phyloP scores from a whole-genome alignment of 2,329 filamentous ascomycete species.

The Parastagonospora nodorum region DNA sequence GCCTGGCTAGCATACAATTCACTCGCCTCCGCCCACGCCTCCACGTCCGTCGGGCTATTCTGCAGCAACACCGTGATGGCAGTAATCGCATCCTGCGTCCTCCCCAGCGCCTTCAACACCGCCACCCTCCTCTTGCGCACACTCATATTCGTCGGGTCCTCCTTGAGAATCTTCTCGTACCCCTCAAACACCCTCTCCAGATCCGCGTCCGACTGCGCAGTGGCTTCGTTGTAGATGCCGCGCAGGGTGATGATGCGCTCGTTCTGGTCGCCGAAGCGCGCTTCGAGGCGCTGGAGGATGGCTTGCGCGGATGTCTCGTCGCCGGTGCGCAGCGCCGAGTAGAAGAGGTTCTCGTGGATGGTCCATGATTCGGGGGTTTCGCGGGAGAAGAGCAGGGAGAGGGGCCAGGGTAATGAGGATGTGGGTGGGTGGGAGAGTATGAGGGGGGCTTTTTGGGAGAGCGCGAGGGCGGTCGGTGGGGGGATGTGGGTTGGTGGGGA shows the following conservation, averaged over 20 bases:
- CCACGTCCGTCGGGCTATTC: conserved; percentile 84
- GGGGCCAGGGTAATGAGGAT: conserved; percentile 54
- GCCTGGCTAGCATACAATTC: conserved; percentile 84
- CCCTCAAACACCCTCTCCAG: conserved; percentile 73
- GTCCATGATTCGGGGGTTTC: conserved; percentile 85
- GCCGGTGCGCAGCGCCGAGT: conserved; percentile 81
- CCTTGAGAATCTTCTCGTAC: conserved; percentile 76
- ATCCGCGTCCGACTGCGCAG: conserved; percentile 67
- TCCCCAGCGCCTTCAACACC: conserved; percentile 75
- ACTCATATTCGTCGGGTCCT: conserved; percentile 80
- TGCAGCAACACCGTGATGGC: conserved; percentile 78
- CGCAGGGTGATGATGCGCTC: conserved; percentile 83
- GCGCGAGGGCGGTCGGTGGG: conserved; percentile 49
- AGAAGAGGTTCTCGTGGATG: conserved; percentile 82
- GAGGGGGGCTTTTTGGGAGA: conserved; percentile 54
- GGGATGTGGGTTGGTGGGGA: conserved; percentile 47
- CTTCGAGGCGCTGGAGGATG: conserved; percentile 74
- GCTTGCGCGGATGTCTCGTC: conserved; percentile 78
- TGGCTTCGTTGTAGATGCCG: conserved; percentile 84
- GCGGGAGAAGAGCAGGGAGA: conserved; percentile 55
- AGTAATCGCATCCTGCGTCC: conserved; percentile 72
- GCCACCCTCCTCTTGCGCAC: conserved; percentile 83
- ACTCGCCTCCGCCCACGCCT: conserved; percentile 90
- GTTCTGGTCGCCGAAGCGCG: conserved; percentile 82
- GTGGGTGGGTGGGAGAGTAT: conserved; percentile 47